Evolutionary conservation across 2,329 filamentous ascomycete genomes (phyloP).

Genomic region (Botrytis tulipae): DNA sequence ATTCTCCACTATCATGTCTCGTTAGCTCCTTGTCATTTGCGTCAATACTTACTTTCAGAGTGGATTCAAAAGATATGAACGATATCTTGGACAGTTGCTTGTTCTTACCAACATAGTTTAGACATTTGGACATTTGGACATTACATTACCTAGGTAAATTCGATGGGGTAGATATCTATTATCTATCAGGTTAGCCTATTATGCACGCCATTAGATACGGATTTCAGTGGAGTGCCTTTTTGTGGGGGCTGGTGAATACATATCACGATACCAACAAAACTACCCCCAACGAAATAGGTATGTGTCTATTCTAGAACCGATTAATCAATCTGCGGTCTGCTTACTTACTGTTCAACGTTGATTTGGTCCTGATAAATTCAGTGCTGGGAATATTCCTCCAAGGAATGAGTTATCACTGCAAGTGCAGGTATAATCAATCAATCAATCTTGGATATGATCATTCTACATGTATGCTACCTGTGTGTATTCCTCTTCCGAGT

Average conservation of each 20-base stretch:
- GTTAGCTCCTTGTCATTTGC: background rate
- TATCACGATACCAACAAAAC: background rate
- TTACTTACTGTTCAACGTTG: background rate
- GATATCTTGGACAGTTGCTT: background rate
- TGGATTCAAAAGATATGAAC: background rate
- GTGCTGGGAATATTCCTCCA: too few relatives aligned
- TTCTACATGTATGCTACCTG: background rate
- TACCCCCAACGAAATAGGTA: background rate
- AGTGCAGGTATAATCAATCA: background rate
- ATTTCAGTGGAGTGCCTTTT: background rate
- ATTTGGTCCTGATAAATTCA: background rate
- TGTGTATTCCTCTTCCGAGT: background rate
- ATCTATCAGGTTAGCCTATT: background rate
- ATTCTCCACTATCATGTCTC: background rate
- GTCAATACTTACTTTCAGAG: background rate
- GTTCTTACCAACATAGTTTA: background rate
- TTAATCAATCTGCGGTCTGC: background rate
- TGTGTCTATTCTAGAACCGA: background rate
- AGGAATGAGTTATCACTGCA: background rate
- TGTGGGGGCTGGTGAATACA: background rate
- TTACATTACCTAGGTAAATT: background rate
- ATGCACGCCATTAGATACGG: constrained; percentile 3
- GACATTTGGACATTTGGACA: background rate
- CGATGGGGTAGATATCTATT: background rate
- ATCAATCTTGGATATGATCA: background rate